phyloP scores from a whole-genome alignment of 306 rosid species.

The Cucurbita maxima region DNA sequence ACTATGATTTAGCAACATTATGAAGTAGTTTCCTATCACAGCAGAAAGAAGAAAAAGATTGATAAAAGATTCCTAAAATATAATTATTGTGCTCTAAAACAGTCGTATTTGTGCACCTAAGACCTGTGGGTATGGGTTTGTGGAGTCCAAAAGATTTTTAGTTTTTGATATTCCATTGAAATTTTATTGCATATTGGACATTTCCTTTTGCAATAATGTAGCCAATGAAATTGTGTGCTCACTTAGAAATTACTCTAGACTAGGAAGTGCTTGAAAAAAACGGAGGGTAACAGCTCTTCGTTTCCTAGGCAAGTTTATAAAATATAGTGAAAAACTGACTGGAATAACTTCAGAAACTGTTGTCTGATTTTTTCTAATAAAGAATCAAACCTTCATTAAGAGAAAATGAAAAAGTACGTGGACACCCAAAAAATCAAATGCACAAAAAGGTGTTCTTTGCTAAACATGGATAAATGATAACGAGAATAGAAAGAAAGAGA shows the following conservation, averaged over 20 bases:
- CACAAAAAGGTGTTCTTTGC: not conserved
- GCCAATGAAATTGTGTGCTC: not conserved
- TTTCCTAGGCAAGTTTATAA: not conserved
- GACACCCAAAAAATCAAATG: not conserved
- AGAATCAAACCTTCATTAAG: too few species aligned
- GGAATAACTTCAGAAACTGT: not conserved
- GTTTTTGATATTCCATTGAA: not conserved
- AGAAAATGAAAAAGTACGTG: not conserved
- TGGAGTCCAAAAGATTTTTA: not conserved
- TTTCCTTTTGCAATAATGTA: not conserved
- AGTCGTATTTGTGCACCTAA: not conserved
- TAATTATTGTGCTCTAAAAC: not conserved
- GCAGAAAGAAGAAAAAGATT: not conserved
- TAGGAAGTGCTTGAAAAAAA: not conserved
- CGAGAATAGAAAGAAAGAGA: not conserved
- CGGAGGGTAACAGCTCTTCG: not conserved
- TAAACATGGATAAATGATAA: not conserved
- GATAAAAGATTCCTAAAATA: not conserved
- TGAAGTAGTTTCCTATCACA: not conserved
- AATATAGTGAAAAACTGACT: not conserved
- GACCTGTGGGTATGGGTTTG: not conserved
- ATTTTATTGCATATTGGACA: not conserved
- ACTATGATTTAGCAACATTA: not conserved
- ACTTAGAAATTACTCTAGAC: not conserved
- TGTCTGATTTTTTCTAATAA: not conserved